Conservation (phyloP, 345 rosid species). For the Brassica rapa region DNA sequence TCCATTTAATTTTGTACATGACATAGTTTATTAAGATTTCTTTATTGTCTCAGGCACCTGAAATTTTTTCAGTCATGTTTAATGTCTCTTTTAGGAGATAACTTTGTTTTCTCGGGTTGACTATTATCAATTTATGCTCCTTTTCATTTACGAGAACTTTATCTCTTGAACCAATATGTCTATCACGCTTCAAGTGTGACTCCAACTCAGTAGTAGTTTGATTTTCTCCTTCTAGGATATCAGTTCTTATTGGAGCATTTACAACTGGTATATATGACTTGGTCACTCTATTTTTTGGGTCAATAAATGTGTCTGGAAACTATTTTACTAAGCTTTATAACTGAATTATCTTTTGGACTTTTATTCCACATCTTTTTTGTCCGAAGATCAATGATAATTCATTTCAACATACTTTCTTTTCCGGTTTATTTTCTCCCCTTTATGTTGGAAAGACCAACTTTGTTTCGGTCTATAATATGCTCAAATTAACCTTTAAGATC, state of each 20-base stretch:
- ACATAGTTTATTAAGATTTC: neutral
- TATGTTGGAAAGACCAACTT: too few species aligned
- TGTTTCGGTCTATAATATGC: too few species aligned
- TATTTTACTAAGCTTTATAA: neutral
- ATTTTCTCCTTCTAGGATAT: neutral
- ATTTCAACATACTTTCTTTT: neutral
- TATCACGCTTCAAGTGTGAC: neutral
- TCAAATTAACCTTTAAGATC: too few species aligned
- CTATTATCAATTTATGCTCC: neutral
- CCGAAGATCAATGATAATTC: neutral
- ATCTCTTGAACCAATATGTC: neutral
- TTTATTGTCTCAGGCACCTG: neutral
- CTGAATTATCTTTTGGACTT: neutral
- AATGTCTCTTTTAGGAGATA: neutral
- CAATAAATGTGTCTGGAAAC: neutral
- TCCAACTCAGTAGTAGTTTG: neutral
- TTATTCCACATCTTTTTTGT: too few species aligned
- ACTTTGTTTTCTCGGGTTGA: neutral
- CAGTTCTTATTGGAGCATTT: neutral
- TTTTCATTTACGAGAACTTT: neutral
- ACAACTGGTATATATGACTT: neutral
- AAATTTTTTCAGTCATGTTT: neutral
- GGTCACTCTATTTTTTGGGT: neutral
- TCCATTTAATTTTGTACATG: neutral
- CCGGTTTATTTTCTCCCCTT: neutral